These are phyloP conservation scores for Chenopodium suecicum DNA, from an alignment of 148 eudicot genomes.

Conservation along the genomic window DNA sequence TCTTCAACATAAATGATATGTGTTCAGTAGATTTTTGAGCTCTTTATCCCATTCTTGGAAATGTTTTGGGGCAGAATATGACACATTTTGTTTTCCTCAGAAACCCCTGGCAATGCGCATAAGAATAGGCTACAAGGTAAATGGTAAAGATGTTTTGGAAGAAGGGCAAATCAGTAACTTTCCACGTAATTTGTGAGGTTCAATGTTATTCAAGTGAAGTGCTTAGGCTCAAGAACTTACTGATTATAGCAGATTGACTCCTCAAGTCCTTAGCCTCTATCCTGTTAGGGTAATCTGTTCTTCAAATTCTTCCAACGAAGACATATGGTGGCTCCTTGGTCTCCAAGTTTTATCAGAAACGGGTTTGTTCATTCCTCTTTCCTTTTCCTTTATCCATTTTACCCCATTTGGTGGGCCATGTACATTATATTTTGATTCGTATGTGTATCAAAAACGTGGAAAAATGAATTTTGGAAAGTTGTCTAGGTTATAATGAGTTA, in stretches of 20 bases:
- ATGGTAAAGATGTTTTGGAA: conserved; percentile 72
- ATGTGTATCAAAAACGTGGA: conserved; percentile 20
- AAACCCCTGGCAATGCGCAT: conserved; percentile 93
- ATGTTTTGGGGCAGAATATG: not conserved
- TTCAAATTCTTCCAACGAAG: conserved; percentile 15
- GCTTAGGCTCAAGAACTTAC: conserved; percentile 23
- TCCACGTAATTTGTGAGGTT: conserved; percentile 64
- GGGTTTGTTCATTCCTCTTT: conserved; percentile 31
- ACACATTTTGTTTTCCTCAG: conserved; percentile 38
- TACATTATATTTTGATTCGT: conserved; percentile 39
- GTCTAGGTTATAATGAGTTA: conserved; percentile 5
- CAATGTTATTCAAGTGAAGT: conserved; percentile 10
- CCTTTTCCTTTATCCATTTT: conserved; percentile 15
- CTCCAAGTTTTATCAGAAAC: conserved; percentile 15
- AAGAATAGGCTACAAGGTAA: conserved; percentile 70
- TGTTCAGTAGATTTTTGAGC: not conserved
- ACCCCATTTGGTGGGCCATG: conserved; percentile 31
- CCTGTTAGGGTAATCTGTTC: conserved; percentile 14
- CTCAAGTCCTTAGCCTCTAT: conserved; percentile 7
- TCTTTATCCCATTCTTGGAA: not conserved
- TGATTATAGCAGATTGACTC: conserved; percentile 26
- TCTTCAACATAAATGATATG: too few species aligned
- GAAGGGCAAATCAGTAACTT: conserved; percentile 92
- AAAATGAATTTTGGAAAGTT: conserved; percentile 31
- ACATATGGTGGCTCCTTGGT: conserved; percentile 22